A percentile compares a stretch with the other conserved stretches of the same genome.
Evolutionary conservation across 345 rosid genomes (phyloP).

Genomic region (Eucalyptus shirleyi): DNA sequence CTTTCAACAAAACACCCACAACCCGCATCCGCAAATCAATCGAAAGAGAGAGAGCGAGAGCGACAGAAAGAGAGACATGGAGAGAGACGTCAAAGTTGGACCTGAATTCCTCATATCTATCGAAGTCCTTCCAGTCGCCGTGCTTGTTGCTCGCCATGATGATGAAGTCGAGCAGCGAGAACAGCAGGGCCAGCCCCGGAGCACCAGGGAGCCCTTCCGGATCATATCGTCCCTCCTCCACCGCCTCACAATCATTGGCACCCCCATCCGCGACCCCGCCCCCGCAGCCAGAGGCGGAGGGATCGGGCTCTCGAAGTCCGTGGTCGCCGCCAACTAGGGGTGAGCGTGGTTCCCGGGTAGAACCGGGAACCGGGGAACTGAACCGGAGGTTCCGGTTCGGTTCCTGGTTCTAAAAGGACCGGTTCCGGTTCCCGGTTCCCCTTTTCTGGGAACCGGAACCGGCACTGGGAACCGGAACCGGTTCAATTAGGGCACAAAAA

Average conservation of each 20-base stretch:
- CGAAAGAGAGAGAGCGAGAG: too few species aligned
- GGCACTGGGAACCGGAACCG: too few species aligned
- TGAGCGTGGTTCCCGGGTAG: too few species aligned
- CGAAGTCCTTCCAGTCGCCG: conserved; percentile 51
- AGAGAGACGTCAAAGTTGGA: neutral
- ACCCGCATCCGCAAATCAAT: neutral
- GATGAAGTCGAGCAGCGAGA: conserved; percentile 64
- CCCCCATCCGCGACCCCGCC: conserved; percentile 7
- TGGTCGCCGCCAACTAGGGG: neutral
- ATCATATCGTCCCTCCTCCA: conserved; percentile 70
- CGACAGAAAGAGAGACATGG: neutral
- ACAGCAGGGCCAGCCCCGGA: conserved; percentile 40
- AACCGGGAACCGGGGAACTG: too few species aligned
- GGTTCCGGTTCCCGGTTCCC: too few species aligned
- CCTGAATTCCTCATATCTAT: conserved; percentile 78
- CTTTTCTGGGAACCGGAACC: too few species aligned
- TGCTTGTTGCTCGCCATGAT: conserved; percentile 73
- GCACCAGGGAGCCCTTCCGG: conserved; percentile 34
- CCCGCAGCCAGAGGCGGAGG: neutral
- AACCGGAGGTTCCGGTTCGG: too few species aligned
- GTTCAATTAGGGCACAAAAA: too few species aligned
- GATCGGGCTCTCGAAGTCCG: conserved; percentile 10
- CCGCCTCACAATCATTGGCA: conserved; percentile 31
- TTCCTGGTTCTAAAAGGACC: too few species aligned
- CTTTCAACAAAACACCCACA: neutral